Evolutionary conservation across 208 protist species (phyloP).

Genomic region (Tetramitus jugosus): DNA sequence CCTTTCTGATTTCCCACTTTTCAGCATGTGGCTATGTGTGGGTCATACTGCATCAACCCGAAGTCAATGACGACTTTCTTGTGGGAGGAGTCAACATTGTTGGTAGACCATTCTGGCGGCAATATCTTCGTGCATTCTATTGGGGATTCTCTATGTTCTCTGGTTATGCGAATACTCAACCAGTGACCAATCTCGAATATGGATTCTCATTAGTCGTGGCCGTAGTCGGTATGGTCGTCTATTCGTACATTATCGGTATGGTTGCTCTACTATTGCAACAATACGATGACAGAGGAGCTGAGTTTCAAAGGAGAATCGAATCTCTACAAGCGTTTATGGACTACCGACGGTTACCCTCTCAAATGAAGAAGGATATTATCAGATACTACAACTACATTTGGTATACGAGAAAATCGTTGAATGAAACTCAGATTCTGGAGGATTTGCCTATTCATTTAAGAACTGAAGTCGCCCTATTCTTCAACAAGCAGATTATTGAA

Average conservation of each 20-base stretch:
- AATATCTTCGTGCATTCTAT: not conserved
- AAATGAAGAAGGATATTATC: slow-evolving; percentile 30
- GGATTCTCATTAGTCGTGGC: slow-evolving; percentile 13
- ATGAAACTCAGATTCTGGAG: slow-evolving; percentile 21
- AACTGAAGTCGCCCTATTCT: slow-evolving; percentile 27
- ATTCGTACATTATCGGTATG: slow-evolving; percentile 27
- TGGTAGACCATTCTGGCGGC: not conserved
- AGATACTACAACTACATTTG: slow-evolving; percentile 34
- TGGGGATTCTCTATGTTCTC: not conserved
- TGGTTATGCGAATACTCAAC: not conserved
- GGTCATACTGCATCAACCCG: not conserved
- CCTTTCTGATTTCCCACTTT: no score
- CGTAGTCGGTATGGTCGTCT: slow-evolving; percentile 22
- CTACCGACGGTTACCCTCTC: slow-evolving; percentile 23
- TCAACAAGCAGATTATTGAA: slow-evolving; percentile 36
- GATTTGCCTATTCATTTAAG: slow-evolving; percentile 33
- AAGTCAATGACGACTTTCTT: not conserved
- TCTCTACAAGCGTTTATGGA: slow-evolving; percentile 27
- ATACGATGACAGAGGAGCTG: slow-evolving; percentile 24
- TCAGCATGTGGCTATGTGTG: not conserved
- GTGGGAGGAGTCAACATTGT: not conserved
- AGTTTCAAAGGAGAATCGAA: slow-evolving; percentile 21
- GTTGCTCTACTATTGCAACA: slow-evolving; percentile 25
- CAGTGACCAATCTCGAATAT: not conserved
- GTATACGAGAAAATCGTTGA: slow-evolving; percentile 27